Percentiles rank a stretch among this genome's conserved stretches.
These are phyloP conservation scores for Pichia sp. DNA, from an alignment of 1,139 yeast species.

Conservation along the genomic window DNA sequence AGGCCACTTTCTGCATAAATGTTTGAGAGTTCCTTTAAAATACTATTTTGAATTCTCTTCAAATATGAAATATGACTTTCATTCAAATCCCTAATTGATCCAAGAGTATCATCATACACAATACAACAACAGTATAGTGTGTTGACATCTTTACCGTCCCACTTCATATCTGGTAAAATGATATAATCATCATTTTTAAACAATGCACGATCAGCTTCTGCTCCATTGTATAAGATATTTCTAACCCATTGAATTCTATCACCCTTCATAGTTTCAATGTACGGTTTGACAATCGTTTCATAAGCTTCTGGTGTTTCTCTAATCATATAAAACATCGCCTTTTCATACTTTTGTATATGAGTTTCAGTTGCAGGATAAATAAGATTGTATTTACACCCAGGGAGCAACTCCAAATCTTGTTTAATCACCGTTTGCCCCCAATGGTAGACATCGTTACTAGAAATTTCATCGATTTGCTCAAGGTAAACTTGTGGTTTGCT, in stretches of 20 bases:
- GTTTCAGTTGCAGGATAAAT: conserved; percentile 87
- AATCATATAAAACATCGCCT: conserved; percentile 53
- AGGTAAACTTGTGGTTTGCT: conserved; percentile 25
- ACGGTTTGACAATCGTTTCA: conserved; percentile 56
- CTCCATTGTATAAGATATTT: conserved; percentile 74
- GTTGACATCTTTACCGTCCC: conserved; percentile 75
- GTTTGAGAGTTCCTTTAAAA: conserved; percentile 43
- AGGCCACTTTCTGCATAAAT: conserved; percentile 34
- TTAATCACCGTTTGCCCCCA: conserved; percentile 62
- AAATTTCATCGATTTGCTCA: conserved; percentile 39
- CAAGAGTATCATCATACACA: conserved; percentile 64
- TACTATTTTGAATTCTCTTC: conserved; percentile 36
- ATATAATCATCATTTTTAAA: conserved; percentile 59
- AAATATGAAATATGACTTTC: conserved; percentile 53
- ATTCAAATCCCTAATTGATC: conserved; percentile 69
- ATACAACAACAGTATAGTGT: conserved; percentile 74
- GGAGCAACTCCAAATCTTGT: conserved; percentile 42
- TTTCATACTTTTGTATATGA: conserved; percentile 69
- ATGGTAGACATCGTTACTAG: conserved; percentile 72
- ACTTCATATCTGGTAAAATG: conserved; percentile 77
- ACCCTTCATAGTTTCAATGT: conserved; percentile 70
- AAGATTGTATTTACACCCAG: conserved; percentile 67
- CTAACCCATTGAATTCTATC: conserved; percentile 83
- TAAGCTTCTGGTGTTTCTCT: conserved; percentile 80
- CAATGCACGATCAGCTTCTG: conserved; percentile 75